Evolutionary conservation across 2,329 filamentous ascomycete species (phyloP), one percentile per base, ranked within the genome.

Genomic region (Diaporthe ilicicola): DNA sequence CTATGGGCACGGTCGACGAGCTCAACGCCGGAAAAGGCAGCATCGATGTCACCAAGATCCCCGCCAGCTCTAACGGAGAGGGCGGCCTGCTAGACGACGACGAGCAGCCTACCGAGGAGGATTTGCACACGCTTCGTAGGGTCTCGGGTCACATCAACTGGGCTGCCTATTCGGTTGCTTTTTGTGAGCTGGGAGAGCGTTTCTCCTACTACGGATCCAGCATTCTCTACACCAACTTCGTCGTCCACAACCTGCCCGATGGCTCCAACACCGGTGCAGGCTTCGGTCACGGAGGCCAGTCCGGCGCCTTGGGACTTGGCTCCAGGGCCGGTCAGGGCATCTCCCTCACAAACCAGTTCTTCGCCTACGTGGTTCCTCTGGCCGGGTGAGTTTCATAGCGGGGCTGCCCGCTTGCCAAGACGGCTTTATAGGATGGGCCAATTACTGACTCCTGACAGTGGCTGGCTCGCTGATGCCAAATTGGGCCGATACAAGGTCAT

Each of bases 131-230:
- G 0, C 86, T 92, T n/a, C 87, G 85, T 62, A 88, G 89, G 76
- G 87, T 92, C 27, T 88, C 90, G 15, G 90, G 89, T 73, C 85
- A 85, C 77, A 88, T 94, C 72, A 89, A 90, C 61, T 90, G 87
- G 86, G 82, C 86, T 68, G 87, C 91, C 70, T 94, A 90, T 81
- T 90, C 89, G 32, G 88, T 94, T 71, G 91, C 91, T 59, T 90
- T 93, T 73, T 89, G 92, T 71, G 92, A 94, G 81, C 83, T 93
- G 70, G 93, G 90, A 82, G 92, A 94, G 82, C 90, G 92, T 61
- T 93, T 93, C 82, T 92, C 90, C 17, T 94, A 93, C 87, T 94
- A 94, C 77, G 92, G 92, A 68, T 91, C 90, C 5, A 87, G 89
- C 53, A 86, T 91, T 39, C 84, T 93, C 37, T 93, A 91, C 88